phyloP scores from a whole-genome alignment of 805 yeast genomes.

The Myxozyma monticola region DNA sequence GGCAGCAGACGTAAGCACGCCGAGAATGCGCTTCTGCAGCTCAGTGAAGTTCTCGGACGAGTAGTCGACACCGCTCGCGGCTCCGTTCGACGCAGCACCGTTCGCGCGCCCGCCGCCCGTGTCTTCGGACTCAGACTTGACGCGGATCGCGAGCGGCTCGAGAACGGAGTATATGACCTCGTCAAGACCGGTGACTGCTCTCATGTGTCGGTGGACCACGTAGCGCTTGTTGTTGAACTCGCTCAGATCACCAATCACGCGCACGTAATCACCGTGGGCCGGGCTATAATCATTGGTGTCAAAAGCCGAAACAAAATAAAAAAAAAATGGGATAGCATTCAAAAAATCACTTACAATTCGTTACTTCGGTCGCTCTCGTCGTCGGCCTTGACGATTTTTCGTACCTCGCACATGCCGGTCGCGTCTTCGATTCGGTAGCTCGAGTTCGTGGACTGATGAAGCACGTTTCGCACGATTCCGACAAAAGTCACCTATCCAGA shows the following conservation, averaged over 20 bases:
- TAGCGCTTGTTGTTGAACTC: conserved; percentile 54
- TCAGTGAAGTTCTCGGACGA: conserved; percentile 21
- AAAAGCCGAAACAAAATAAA: background rate
- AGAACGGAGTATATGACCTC: conserved; percentile 62
- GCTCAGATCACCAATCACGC: conserved; percentile 48
- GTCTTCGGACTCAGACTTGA: no score
- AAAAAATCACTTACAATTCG: no score
- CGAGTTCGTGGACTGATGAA: conserved; percentile 47
- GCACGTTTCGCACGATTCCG: conserved; percentile 57
- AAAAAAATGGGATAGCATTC: background rate
- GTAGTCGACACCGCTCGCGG: conserved; percentile 1
- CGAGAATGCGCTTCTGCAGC: conserved; percentile 22
- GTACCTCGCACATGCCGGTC: conserved; percentile 58
- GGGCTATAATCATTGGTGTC: no score
- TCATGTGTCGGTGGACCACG: conserved; percentile 51
- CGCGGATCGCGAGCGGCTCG: conserved; percentile 44
- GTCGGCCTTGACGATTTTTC: conserved; percentile 47
- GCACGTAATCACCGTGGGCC: conserved; percentile 47
- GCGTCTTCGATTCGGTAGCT: conserved; percentile 63
- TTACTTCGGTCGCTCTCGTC: conserved; percentile 30
- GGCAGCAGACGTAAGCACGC: conserved; percentile 3
- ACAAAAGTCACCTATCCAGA: conserved; percentile 58
- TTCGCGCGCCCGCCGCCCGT: conserved; percentile 1
- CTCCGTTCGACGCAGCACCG: background rate
- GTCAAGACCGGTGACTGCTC: conserved; percentile 55